Conservation (phyloP, 169 alveolate genomes). For the Plasmodium vinckei region DNA sequence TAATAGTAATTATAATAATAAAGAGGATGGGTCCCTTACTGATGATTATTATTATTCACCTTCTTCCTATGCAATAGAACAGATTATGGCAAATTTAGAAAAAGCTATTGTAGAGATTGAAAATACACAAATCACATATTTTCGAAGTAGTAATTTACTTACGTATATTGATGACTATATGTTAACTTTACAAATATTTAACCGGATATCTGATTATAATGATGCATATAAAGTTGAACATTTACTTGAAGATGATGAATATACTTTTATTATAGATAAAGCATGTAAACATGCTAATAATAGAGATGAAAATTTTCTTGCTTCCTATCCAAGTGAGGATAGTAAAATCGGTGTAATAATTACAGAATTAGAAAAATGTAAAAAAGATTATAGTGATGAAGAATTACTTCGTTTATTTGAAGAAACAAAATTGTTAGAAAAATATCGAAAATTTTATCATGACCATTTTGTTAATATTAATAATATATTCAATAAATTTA, state of each 20-base stretch:
- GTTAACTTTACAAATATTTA: conserved; percentile 26
- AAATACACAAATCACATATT: conserved; percentile 21
- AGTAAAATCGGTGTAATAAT: neutral
- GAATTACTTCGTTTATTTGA: conserved; percentile 14
- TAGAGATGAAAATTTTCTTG: neutral
- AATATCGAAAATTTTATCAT: conserved; percentile 44
- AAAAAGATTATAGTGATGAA: conserved; percentile 25
- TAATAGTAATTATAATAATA: too few species aligned
- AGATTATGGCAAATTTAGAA: conserved; percentile 2
- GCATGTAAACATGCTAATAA: too few species aligned
- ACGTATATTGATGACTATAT: conserved; percentile 21
- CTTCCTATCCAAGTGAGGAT: neutral
- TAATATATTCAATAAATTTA: conserved; percentile 32
- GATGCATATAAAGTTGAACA: conserved; percentile 12
- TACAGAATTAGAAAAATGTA: conserved; percentile 8
- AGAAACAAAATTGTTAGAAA: conserved; percentile 10
- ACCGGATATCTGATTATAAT: conserved; percentile 13
- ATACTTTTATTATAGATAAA: neutral
- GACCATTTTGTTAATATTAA: conserved; percentile 42
- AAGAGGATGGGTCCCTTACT: too few species aligned
- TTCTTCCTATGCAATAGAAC: too few species aligned
- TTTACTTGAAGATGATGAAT: neutral
- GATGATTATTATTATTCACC: too few species aligned
- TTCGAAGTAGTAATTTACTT: conserved; percentile 17
- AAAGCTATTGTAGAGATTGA: conserved; percentile 30